Evolutionary conservation across 495 filamentous ascomycete genomes (phyloP).

Genomic region (Evernia prunastri): DNA sequence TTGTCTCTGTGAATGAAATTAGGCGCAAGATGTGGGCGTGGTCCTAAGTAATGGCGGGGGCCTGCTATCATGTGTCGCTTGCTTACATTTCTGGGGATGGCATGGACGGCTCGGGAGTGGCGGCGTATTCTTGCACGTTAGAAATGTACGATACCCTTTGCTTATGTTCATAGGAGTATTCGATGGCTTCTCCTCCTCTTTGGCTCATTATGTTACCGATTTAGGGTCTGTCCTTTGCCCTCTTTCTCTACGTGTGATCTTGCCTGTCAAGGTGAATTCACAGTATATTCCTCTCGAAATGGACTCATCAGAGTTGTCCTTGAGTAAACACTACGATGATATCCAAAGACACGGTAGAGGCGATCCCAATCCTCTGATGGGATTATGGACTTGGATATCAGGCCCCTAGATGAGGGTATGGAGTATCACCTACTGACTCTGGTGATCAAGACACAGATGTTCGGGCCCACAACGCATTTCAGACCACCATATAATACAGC

Average conservation of each 20-base stretch:
- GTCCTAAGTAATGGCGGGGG: background rate
- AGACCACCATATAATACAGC: background rate
- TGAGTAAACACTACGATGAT: background rate
- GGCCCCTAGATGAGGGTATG: background rate
- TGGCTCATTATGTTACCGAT: background rate
- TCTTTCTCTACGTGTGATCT: background rate
- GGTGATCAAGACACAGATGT: background rate
- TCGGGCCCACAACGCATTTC: background rate
- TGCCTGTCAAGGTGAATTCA: background rate
- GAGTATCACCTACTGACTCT: background rate
- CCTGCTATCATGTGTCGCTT: background rate
- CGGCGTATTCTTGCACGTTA: background rate
- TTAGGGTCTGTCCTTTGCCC: background rate
- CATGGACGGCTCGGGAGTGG: background rate
- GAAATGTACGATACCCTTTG: constrained; percentile 20
- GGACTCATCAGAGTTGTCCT: background rate
- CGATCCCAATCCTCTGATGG: background rate
- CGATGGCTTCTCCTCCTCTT: constrained; percentile 4
- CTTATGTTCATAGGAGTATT: constrained; percentile 11
- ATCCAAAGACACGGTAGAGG: background rate
- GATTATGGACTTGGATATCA: background rate
- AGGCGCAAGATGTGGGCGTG: background rate
- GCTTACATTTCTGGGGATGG: background rate
- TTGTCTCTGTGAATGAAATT: background rate
- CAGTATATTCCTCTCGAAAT: background rate